Base-by-base conservation (phyloP, 2,329 filamentous ascomycete genomes). In the Ophiostoma piceae region DNA sequence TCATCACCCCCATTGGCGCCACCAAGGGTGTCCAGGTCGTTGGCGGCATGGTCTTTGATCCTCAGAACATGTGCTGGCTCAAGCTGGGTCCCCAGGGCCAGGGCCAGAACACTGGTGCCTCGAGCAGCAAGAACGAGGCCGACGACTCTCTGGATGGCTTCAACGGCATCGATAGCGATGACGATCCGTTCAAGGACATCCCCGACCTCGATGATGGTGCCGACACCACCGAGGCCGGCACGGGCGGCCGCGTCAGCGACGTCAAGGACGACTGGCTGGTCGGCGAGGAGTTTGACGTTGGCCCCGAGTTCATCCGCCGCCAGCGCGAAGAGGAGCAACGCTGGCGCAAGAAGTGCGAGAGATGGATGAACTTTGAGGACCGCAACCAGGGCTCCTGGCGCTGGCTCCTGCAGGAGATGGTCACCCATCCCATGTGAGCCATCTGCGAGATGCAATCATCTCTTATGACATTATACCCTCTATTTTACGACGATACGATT, bases 41-140 rank as follows among this genome's bases (percentile, higher is more conserved):
- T 71, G 92, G 93, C n/a, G 92, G 93, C 74, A 99, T 99, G 95
- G 91, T 98, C 11, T 99, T 98, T 78, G 95, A 99, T 77, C 95
- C 95, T 3, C 90, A 92, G 73, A 92, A 92, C 75, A 98, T 99
- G 94, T 96, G 93, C 78, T 99, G 95, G 95, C 85, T 98, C 70
- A 97, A 97, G 79, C 83, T 95, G 72, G 82, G 84, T 66, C 79
- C 82, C 22, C 77, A 84, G 39, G 78, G 78, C 67, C n/a, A 35
- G 1, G 75, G 79, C 67, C n/a, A 35, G 1, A 75, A 79, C 9
- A 37, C 66, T 7, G 37, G 39, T 19, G 66, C 12, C 41, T 32
- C 41, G 2, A 67, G 54, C 1, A 69, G 62, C 60, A 82, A 80
- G 71, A 81, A 82, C 1, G 83, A 86, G 22, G 78, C 80, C 11